A percentile compares a stretch with the other conserved stretches of the same genome.
Conservation (phyloP, 2,329 filamentous ascomycete species). For the Phyllosticta paracitricarpa region DNA sequence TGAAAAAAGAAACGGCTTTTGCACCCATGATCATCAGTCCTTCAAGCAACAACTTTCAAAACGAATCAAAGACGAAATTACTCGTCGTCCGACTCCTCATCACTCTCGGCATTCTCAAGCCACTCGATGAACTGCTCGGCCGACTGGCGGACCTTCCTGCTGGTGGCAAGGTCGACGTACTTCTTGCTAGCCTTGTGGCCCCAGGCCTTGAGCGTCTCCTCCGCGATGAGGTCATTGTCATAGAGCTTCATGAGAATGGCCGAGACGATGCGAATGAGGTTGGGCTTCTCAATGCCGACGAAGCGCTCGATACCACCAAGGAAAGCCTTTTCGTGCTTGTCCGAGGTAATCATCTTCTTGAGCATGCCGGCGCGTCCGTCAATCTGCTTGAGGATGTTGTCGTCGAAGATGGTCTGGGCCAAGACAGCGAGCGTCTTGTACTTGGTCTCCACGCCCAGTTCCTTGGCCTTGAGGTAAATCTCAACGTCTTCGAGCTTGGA, state of each 20-base stretch:
- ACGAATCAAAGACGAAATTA: not conserved
- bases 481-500: constrained; percentile 77
- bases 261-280: constrained; percentile 67
- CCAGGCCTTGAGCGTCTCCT: constrained; percentile 86
- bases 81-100: constrained; percentile 46
- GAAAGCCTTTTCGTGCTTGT: constrained; percentile 91
- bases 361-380: constrained; percentile 74
- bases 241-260: constrained; percentile 87
- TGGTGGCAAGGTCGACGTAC: constrained; percentile 80
- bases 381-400: constrained; percentile 82
- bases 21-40: not conserved
- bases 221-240: constrained; percentile 76
- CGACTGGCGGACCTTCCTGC: constrained; percentile 91
- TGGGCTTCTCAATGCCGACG: constrained; percentile 70
- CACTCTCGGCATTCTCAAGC: constrained; percentile 77
- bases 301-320: constrained; percentile 93
- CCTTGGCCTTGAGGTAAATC: constrained; percentile 94
- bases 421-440: constrained; percentile 88
- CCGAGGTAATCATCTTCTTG: constrained; percentile 84
- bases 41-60: not conserved
- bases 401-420: constrained; percentile 86
- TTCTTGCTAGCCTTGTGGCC: constrained; percentile 95
- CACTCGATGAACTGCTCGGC: constrained; percentile 90
- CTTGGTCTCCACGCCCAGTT: constrained; percentile 88
- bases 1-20: not conserved